Conservation (phyloP, 345 rosid genomes). For the Eucalyptus urophylla region DNA sequence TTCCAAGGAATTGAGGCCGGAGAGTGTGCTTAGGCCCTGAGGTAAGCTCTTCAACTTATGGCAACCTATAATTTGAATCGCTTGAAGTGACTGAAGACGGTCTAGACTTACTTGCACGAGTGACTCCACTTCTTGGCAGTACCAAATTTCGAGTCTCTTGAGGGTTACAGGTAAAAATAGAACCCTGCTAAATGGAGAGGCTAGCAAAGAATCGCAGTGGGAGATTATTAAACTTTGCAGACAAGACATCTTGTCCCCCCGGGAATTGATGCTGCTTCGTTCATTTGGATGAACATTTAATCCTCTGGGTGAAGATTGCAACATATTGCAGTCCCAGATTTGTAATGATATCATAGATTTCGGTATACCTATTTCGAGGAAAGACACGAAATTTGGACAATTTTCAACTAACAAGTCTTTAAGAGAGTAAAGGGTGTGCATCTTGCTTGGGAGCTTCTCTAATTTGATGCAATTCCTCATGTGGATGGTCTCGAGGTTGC, state of each 20-base stretch:
- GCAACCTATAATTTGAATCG: not conserved
- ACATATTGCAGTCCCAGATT: not conserved
- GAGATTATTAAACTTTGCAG: not conserved
- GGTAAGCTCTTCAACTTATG: not conserved
- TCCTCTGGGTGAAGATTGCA: not conserved
- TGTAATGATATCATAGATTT: not conserved
- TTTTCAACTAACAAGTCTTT: rapidly evolving
- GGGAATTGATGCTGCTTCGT: not conserved
- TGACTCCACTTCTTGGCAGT: not conserved
- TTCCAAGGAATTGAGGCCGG: not conserved
- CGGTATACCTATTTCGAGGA: not conserved
- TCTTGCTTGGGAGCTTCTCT: not conserved
- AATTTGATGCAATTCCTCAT: not conserved
- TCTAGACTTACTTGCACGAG: not conserved
- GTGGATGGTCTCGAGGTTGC: not conserved
- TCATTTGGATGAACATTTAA: not conserved
- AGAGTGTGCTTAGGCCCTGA: not conserved
- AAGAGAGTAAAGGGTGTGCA: not conserved
- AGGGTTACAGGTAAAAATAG: not conserved
- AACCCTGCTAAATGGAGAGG: not conserved
- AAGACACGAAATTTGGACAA: not conserved
- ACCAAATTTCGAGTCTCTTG: rapidly evolving
- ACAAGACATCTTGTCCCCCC: not conserved
- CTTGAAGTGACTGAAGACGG: not conserved
- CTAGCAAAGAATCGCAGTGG: not conserved